Conservation (phyloP, 73 alveolate genomes). For the Paramecium sexaurelia region DNA sequence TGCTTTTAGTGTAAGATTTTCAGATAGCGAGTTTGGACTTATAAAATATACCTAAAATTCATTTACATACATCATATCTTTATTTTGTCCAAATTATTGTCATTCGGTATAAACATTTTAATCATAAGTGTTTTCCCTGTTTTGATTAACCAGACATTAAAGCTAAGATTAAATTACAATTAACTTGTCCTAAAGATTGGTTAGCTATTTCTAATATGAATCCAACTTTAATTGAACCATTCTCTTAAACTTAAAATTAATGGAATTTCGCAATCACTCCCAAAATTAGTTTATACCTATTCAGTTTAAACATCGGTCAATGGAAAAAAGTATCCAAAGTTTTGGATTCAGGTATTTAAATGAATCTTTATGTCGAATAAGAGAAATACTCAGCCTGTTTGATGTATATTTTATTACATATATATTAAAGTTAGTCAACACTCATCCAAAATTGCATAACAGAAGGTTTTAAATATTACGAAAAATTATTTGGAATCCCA, state of each 20-base stretch:
- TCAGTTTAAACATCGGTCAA: slow-evolving; percentile 80
- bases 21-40: background rate
- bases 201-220: slow-evolving; percentile 80
- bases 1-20: background rate
- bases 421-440: slow-evolving; percentile 63
- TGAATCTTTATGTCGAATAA: slow-evolving; percentile 53
- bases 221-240: slow-evolving; percentile 51
- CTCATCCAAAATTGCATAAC: slow-evolving; percentile 54
- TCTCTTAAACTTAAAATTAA: slow-evolving; percentile 65
- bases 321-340: slow-evolving; percentile 70
- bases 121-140: slow-evolving; percentile 75
- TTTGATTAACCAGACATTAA: slow-evolving; percentile 94
- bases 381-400: slow-evolving; percentile 72
- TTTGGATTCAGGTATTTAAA: slow-evolving; percentile 67
- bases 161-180: slow-evolving; percentile 77
- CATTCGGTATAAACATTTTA: background rate
- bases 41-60: background rate
- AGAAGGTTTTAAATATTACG: slow-evolving; percentile 54
- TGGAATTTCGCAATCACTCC: slow-evolving; percentile 85
- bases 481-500: slow-evolving; percentile 74
- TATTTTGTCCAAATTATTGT: slow-evolving; percentile 1
- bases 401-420: slow-evolving; percentile 75
- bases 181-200: slow-evolving; percentile 68
- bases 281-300: slow-evolving; percentile 86
- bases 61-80: background rate